A percentile compares a stretch with the other conserved stretches of the same genome.
These are phyloP conservation scores for Zymoseptoria brevis DNA, from an alignment of 2,329 filamentous ascomycete species.

Conservation along the genomic window DNA sequence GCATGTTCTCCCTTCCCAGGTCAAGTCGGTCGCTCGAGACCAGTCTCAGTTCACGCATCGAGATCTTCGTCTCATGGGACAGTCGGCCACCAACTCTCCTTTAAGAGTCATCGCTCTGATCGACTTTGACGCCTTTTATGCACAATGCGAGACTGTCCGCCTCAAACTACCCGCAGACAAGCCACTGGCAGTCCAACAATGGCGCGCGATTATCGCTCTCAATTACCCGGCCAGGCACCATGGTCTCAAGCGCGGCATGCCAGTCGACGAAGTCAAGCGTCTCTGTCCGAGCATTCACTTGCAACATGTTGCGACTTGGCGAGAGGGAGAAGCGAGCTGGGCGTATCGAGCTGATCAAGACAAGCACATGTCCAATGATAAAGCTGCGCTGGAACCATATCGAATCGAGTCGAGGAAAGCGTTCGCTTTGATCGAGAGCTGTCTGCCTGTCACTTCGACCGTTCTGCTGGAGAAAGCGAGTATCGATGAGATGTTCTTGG, in stretches of 20 bases:
- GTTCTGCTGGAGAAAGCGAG: slow-evolving; percentile 78
- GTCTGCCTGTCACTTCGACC: slow-evolving; percentile 56
- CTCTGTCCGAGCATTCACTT: slow-evolving; percentile 74
- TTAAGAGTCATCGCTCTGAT: slow-evolving; percentile 83
- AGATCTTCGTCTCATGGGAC: slow-evolving; percentile 67
- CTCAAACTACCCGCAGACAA: slow-evolving; percentile 64
- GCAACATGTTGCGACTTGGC: slow-evolving; percentile 93
- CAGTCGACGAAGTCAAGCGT: slow-evolving; percentile 72
- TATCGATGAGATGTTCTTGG: slow-evolving; percentile 92
- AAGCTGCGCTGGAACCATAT: slow-evolving; percentile 91
- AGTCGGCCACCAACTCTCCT: slow-evolving; percentile 63
- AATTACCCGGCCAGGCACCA: slow-evolving; percentile 84
- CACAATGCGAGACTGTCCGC: slow-evolving; percentile 87
- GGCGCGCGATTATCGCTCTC: slow-evolving; percentile 88
- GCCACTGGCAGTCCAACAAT: slow-evolving; percentile 90
- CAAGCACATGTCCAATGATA: slow-evolving; percentile 74
- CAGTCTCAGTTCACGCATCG: slow-evolving; percentile 62
- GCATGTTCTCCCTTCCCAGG: neutral
- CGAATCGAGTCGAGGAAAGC: slow-evolving; percentile 80
- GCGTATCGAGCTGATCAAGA: slow-evolving; percentile 76
- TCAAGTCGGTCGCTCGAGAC: neutral
- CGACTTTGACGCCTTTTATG: slow-evolving; percentile 94
- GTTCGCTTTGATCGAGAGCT: slow-evolving; percentile 66
- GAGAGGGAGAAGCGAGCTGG: slow-evolving; percentile 86
- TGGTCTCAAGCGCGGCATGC: slow-evolving; percentile 72